Percentiles rank a stretch among this genome's conserved stretches.
Conservation (phyloP, 495 filamentous ascomycete species). For the Penicillium waksmanii region DNA sequence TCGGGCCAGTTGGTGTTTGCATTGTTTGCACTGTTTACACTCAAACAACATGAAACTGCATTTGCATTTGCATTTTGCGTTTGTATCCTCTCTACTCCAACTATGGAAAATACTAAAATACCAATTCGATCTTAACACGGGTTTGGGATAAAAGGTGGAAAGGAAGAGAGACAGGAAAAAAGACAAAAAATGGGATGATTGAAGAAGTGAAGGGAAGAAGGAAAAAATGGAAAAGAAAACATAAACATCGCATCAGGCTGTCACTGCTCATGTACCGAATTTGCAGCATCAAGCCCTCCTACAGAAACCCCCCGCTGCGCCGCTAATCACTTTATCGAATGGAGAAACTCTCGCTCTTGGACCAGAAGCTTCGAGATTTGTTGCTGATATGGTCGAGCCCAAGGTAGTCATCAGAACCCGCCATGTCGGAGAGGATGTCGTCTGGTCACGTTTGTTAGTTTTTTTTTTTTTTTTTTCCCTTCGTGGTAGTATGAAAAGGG, state of each 20-base stretch:
- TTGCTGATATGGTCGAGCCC: slow-evolving; percentile 94
- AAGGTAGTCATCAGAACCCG: slow-evolving; percentile 74
- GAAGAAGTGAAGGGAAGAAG: slow-evolving; percentile 6
- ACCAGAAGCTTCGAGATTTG: slow-evolving; percentile 63
- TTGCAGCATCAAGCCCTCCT: slow-evolving; percentile 27
- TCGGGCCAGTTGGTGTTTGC: slow-evolving; percentile 38
- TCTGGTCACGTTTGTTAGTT: slow-evolving; percentile 55
- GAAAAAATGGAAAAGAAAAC: slow-evolving; percentile 13
- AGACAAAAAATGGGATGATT: slow-evolving; percentile 8
- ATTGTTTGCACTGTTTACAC: slow-evolving; percentile 34
- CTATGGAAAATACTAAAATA: slow-evolving; percentile 8
- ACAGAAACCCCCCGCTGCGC: slow-evolving; percentile 28
- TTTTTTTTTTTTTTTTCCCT: neutral
- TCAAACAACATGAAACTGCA: slow-evolving; percentile 16
- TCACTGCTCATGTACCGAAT: slow-evolving; percentile 33
- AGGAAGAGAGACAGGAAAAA: neutral
- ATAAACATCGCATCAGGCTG: slow-evolving; percentile 23
- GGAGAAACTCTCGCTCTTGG: slow-evolving; percentile 65
- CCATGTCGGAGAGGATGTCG: slow-evolving; percentile 78
- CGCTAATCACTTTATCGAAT: slow-evolving; percentile 55
- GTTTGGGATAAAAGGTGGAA: slow-evolving; percentile 4
- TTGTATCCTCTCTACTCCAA: slow-evolving; percentile 28
- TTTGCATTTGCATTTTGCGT: slow-evolving; percentile 24
- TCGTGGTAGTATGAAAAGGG: neutral
- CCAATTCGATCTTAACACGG: neutral